Evolutionary conservation across 2,329 filamentous ascomycete species (phyloP), one percentile per base, ranked within the genome.

Genomic region (Drechslerella coelobrocha): DNA sequence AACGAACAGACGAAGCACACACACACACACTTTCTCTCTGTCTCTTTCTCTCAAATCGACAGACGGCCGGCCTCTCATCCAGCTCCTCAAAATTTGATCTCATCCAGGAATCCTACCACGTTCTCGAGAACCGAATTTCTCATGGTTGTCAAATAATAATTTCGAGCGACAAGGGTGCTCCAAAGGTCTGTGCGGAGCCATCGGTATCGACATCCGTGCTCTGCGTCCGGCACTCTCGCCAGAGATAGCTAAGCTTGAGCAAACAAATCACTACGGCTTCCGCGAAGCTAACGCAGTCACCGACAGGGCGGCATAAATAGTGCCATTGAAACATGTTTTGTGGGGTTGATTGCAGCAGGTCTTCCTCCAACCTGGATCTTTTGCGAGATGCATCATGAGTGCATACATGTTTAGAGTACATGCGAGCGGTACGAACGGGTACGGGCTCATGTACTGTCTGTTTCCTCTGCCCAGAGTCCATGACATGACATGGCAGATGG

Each of bases 81-180:
- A 45, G 29, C 43, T n/a, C 17, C 31, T 47, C 26, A 17, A 26
- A 19, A n/a, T 27, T 37, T 54, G 27, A 61, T 54, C 31, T 60
- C 43, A 19, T 19, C 14, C 41, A 45, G n/a, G 14, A 19, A 23
- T 23, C n/a, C 41, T 10, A 19, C 41, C 41, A 19, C 41, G 41
- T 27, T 41, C 56, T 31, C 24, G 43, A 51, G n/a, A 19, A 23
- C 48, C 56, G n/a, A 69, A 41, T 8, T n/a, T 52, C 24, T 19
- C 23, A 69, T 37, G 65, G 65, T 62, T 51, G 65, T 69, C 66
- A 60, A 71, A 71, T 71, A 71, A 62, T 63, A 63, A 71, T 55
- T 71, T 59, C 59, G 59, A 60, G 24, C 54, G 59, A 71, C 66
- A 63, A 71, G 66, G 66, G 66, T 71, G 52, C 52, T 14, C 27